phyloP scores from a whole-genome alignment of 352 stramenopile species.

The Globisporangium lucens region DNA sequence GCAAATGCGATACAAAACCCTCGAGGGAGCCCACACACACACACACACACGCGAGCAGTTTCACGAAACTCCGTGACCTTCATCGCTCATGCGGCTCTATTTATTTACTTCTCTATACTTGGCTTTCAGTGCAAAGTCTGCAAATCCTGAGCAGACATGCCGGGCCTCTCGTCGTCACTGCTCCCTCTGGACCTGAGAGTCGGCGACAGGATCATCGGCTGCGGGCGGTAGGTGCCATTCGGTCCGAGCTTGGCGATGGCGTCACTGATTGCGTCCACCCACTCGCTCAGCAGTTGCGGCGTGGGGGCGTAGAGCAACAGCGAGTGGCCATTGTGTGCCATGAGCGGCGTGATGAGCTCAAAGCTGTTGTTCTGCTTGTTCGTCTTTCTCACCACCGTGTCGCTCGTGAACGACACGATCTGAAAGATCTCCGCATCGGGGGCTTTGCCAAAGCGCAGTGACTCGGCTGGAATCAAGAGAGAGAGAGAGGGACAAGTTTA shows the following conservation, averaged over 20 bases:
- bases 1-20: background rate
- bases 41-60: constrained; percentile 1
- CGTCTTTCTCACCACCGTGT: constrained; percentile 65
- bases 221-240: constrained; percentile 1
- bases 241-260: constrained; percentile 33
- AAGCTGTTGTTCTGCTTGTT: constrained; percentile 78
- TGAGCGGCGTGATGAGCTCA: constrained; percentile 67
- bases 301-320: constrained; percentile 63
- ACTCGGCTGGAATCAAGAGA: constrained; percentile 33
- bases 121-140: background rate
- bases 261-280: constrained; percentile 55
- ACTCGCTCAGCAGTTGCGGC: constrained; percentile 44
- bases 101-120: constrained; percentile 11
- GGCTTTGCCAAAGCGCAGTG: constrained; percentile 68
- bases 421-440: constrained; percentile 66
- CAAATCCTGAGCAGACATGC: background rate
- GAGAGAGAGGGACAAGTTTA: background rate
- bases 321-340: constrained; percentile 62
- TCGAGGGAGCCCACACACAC: background rate
- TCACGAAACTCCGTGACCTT: background rate
- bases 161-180: constrained; percentile 5
- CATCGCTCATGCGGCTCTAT: constrained; percentile 8
- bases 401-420: constrained; percentile 62
- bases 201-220: background rate
- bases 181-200: constrained; percentile 7